Conservation (phyloP, 768 basidiomycete genomes). For the Asterophora lycoperdoides region DNA sequence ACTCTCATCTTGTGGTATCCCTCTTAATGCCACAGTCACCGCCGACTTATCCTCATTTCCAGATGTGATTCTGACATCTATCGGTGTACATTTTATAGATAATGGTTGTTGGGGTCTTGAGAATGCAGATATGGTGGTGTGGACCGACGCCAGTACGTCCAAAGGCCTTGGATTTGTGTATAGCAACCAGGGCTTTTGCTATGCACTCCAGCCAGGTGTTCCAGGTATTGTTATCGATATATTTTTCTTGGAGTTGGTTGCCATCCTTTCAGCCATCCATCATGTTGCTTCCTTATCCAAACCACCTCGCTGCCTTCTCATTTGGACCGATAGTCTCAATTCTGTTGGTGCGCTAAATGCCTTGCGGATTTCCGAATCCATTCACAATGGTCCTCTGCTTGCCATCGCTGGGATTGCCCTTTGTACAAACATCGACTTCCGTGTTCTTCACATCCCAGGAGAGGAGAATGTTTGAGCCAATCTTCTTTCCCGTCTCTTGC, state of each 20-base stretch:
- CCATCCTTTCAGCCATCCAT: constrained; percentile 4
- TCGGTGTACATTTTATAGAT: constrained; percentile 18
- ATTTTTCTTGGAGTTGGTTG: constrained; percentile 14
- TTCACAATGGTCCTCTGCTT: constrained; percentile 4
- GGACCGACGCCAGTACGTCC: constrained; percentile 20
- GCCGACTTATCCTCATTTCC: not conserved
- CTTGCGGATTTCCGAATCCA: constrained; percentile 6
- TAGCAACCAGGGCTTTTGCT: constrained; percentile 12
- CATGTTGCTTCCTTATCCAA: constrained; percentile 4
- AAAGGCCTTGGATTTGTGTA: constrained; percentile 13
- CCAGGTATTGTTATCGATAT: constrained; percentile 14
- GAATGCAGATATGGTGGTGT: constrained; percentile 18
- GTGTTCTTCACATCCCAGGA: constrained; percentile 15
- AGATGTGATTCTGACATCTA: constrained; percentile 4
- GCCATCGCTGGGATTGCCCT: constrained; percentile 7
- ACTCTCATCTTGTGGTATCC: not conserved
- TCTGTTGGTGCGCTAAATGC: constrained; percentile 12
- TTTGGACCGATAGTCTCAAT: constrained; percentile 17
- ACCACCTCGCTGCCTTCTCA: constrained; percentile 11
- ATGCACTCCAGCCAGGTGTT: constrained; percentile 3
- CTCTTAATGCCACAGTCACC: not conserved
- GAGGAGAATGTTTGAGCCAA: constrained; percentile 16
- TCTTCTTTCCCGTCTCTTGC: constrained; percentile 15
- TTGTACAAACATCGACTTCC: constrained; percentile 12
- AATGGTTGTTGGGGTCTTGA: constrained; percentile 9